phyloP scores from a whole-genome alignment of 1,139 yeast species.

The Saccharomyces pastorianus region DNA sequence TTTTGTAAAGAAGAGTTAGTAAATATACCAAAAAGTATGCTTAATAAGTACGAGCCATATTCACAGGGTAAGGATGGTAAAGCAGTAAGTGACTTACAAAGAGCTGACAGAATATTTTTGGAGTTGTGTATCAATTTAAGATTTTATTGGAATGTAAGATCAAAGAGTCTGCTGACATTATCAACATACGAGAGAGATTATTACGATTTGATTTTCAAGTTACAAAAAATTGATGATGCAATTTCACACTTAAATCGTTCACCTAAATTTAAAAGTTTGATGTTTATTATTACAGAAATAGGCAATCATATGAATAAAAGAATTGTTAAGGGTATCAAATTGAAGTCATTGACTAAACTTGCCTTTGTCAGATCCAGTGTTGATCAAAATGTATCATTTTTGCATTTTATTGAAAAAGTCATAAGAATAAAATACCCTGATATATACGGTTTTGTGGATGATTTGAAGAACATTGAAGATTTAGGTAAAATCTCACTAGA shows the following conservation, averaged over 20 bases:
- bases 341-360: slow-evolving; percentile 73
- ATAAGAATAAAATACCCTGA: slow-evolving; percentile 74
- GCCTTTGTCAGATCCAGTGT: slow-evolving; percentile 77
- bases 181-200: slow-evolving; percentile 70
- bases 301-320: slow-evolving; percentile 96
- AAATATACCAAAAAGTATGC: slow-evolving; percentile 60
- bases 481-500: slow-evolving; percentile 69
- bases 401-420: slow-evolving; percentile 80
- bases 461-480: slow-evolving; percentile 52
- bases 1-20: slow-evolving; percentile 64
- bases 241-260: slow-evolving; percentile 54
- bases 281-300: slow-evolving; percentile 71
- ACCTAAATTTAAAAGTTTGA: slow-evolving; percentile 53
- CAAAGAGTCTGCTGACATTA: slow-evolving; percentile 63
- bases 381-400: slow-evolving; percentile 66
- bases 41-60: slow-evolving; percentile 67
- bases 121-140: slow-evolving; percentile 72
- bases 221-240: slow-evolving; percentile 62
- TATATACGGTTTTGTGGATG: slow-evolving; percentile 67
- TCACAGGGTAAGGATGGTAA: slow-evolving; percentile 50
- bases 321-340: slow-evolving; percentile 75
- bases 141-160: slow-evolving; percentile 78
- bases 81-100: slow-evolving; percentile 56
- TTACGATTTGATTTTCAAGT: slow-evolving; percentile 54
- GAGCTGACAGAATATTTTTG: slow-evolving; percentile 74